Percentiles rank a stretch among this genome's conserved stretches.
Conservation (phyloP, 2,329 filamentous ascomycete genomes). For the Sordariomycetes sp. region DNA sequence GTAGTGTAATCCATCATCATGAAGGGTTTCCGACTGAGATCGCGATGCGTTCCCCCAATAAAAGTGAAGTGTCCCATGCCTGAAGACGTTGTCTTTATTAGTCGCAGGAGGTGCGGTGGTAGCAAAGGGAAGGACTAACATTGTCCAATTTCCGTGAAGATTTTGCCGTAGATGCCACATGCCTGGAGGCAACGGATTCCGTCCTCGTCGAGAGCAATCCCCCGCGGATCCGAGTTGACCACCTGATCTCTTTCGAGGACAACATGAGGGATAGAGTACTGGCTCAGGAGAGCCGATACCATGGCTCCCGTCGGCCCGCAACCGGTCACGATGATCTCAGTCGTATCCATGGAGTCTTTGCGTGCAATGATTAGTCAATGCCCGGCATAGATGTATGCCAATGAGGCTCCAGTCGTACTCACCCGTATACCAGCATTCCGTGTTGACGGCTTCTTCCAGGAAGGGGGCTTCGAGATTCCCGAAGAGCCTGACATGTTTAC, state of each 20-base stretch:
- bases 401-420: neutral
- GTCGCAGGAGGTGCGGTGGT: neutral
- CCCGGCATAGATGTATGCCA: neutral
- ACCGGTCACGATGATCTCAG: slow-evolving; percentile 14
- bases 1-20: slow-evolving; percentile 9
- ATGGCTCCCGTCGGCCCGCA: slow-evolving; percentile 16
- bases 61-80: slow-evolving; percentile 8
- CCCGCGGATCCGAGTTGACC: slow-evolving; percentile 16
- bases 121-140: slow-evolving; percentile 5
- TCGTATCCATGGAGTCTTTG: slow-evolving; percentile 8
- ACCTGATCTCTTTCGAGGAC: slow-evolving; percentile 15
- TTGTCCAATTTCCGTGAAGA: slow-evolving; percentile 13
- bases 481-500: slow-evolving; percentile 63
- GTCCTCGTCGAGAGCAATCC: slow-evolving; percentile 19
- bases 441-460: slow-evolving; percentile 27
- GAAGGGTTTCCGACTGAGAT: slow-evolving; percentile 7
- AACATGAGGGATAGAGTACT: slow-evolving; percentile 8
- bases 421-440: no score
- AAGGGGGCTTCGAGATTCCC: slow-evolving; percentile 31
- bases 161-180: slow-evolving; percentile 12
- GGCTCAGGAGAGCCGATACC: slow-evolving; percentile 11
- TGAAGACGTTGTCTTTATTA: neutral
- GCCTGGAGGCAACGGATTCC: slow-evolving; percentile 15
- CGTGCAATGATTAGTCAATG: neutral
- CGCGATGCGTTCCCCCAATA: slow-evolving; percentile 5